These are phyloP conservation scores for Inga oerstediana DNA, from an alignment of 306 rosid genomes.

Conservation along the genomic window DNA sequence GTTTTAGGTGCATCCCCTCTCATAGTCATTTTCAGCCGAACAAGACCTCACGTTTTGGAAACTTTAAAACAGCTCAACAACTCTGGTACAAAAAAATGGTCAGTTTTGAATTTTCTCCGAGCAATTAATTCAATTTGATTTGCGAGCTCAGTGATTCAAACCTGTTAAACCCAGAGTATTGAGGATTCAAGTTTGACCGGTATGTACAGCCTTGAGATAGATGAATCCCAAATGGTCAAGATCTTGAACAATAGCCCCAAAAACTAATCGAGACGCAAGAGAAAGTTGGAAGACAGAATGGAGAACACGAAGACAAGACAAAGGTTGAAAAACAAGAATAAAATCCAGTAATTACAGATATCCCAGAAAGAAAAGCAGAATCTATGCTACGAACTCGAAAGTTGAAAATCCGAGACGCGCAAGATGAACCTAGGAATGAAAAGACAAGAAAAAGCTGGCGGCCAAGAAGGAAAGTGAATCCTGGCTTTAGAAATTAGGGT, in stretches of 20 bases:
- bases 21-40: constrained; percentile 62
- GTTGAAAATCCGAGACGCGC: background rate
- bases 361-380: background rate
- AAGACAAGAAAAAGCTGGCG: background rate
- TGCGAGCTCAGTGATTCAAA: constrained; percentile 6
- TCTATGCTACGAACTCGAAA: constrained; percentile 11
- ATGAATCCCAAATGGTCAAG: background rate
- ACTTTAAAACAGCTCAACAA: constrained; percentile 32
- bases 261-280: background rate
- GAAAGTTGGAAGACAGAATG: constrained; percentile 30
- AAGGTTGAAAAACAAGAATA: constrained; percentile 16
- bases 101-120: constrained; percentile 28
- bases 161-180: constrained; percentile 23
- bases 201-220: constrained; percentile 1
- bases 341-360: constrained; percentile 21
- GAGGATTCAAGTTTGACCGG: background rate
- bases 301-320: constrained; percentile 23
- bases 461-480: background rate
- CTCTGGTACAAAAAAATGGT: constrained; percentile 20
- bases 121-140: constrained; percentile 27
- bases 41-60: constrained; percentile 15
- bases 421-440: background rate
- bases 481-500: background rate
- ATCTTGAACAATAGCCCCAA: constrained; percentile 11
- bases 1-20: constrained; percentile 52